Evolutionary conservation across 2,329 filamentous ascomycete species (phyloP).

Genomic region (Lecanicillium sp.): DNA sequence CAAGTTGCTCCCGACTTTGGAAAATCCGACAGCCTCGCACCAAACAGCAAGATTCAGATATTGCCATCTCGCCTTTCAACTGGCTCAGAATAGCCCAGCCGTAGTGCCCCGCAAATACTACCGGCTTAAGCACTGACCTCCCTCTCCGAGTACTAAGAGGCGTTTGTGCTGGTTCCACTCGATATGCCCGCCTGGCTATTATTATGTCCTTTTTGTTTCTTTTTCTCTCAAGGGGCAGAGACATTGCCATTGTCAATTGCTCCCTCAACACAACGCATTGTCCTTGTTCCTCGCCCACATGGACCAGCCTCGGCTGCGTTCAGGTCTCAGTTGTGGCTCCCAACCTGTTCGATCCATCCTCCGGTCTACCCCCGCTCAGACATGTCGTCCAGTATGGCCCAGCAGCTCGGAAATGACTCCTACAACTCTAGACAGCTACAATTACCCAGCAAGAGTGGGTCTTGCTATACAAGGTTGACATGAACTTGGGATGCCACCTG

Average conservation of each 20-base stretch:
- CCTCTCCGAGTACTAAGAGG: no score
- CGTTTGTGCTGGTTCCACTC: no score
- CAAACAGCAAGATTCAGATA: no score
- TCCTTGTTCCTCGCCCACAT: no score
- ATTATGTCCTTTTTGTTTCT: constrained; percentile 1
- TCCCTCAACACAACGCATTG: neutral
- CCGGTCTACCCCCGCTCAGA: constrained; percentile 1
- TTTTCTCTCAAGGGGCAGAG: constrained; percentile 1
- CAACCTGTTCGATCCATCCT: neutral
- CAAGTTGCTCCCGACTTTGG: no score
- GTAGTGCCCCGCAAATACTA: no score
- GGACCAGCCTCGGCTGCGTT: neutral
- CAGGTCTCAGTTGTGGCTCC: neutral
- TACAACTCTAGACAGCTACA: neutral
- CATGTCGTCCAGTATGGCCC: neutral
- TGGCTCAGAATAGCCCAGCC: no score
- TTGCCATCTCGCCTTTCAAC: no score
- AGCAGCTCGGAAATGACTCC: neutral
- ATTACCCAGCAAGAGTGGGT: constrained; percentile 1
- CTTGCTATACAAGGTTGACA: constrained; percentile 5
- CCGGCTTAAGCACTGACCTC: no score
- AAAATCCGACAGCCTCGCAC: no score
- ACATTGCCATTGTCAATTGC: neutral
- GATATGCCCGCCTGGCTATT: no score
- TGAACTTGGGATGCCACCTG: neutral